Conservation (phyloP, 495 filamentous ascomycete genomes). For the Corynascus novoguineensis region DNA sequence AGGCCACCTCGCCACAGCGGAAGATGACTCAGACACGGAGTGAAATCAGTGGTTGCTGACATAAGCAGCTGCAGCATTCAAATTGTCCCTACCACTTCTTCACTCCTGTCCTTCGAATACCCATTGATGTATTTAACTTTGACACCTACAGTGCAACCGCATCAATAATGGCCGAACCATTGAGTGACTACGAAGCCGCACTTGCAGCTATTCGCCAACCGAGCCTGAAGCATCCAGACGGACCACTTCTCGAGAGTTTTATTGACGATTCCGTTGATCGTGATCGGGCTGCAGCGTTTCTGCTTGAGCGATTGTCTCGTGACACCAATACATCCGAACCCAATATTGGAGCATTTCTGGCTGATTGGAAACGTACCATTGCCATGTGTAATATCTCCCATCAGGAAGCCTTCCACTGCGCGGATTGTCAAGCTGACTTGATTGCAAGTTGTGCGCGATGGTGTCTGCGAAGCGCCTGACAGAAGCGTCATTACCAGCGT, state of each 20-base stretch:
- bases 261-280: not conserved
- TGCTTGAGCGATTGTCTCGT: not conserved
- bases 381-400: not conserved
- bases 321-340: not conserved
- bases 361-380: not conserved
- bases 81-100: not conserved
- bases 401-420: not conserved
- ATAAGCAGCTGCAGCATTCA: too few species aligned
- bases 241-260: not conserved
- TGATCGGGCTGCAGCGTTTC: not conserved
- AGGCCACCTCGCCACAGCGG: too few species aligned
- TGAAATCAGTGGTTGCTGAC: too few species aligned
- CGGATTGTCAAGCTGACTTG: not conserved
- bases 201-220: not conserved
- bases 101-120: not conserved
- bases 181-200: not conserved
- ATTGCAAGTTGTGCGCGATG: not conserved
- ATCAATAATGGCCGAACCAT: not conserved
- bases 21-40: too few species aligned
- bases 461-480: not conserved
- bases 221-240: not conserved
- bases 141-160: not conserved
- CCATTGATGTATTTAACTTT: not conserved
- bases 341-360: not conserved
- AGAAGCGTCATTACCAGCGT: not conserved